Evolutionary conservation across 2,329 filamentous ascomycete species (phyloP).

Genomic region (Cladophialophora immunda): DNA sequence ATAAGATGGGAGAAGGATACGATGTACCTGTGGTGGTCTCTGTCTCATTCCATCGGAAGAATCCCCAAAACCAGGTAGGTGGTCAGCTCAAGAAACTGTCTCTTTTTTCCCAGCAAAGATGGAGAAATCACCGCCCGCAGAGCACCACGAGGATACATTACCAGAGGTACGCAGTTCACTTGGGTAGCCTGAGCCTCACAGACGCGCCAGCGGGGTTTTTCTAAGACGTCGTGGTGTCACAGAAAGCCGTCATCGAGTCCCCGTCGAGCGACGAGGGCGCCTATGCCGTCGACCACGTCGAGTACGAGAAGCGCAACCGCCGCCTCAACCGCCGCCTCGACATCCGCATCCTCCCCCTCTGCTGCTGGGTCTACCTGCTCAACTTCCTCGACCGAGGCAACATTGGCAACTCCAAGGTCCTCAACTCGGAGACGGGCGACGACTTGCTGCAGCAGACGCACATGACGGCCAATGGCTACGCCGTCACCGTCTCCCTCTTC

Average conservation of each 20-base stretch:
- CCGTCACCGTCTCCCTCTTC: constrained; percentile 60
- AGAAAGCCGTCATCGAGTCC: constrained; percentile 7
- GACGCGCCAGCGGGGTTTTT: neutral
- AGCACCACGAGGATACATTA: constrained; percentile 17
- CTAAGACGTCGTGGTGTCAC: neutral
- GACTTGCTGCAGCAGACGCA: constrained; percentile 69
- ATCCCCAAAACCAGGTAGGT: neutral
- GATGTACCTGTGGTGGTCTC: neutral
- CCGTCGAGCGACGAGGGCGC: constrained; percentile 13
- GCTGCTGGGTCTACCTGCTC: constrained; percentile 71
- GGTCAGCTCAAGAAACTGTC: neutral
- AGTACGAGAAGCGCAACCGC: constrained; percentile 29
- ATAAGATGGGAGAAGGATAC: neutral
- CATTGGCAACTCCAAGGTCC: constrained; percentile 72
- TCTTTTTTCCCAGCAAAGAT: neutral
- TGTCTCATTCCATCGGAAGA: neutral
- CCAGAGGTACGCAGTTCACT: constrained; percentile 8
- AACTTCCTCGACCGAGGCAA: constrained; percentile 74
- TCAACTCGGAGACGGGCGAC: constrained; percentile 67
- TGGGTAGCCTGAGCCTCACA: neutral
- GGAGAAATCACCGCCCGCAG: constrained; percentile 17
- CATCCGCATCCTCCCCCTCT: constrained; percentile 68
- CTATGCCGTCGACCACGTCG: constrained; percentile 12
- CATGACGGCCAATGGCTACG: constrained; percentile 70
- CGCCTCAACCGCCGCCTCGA: constrained; percentile 51